Conservation (phyloP, 1,284 basidiomycete genomes). For the Athelia psychrophila region DNA sequence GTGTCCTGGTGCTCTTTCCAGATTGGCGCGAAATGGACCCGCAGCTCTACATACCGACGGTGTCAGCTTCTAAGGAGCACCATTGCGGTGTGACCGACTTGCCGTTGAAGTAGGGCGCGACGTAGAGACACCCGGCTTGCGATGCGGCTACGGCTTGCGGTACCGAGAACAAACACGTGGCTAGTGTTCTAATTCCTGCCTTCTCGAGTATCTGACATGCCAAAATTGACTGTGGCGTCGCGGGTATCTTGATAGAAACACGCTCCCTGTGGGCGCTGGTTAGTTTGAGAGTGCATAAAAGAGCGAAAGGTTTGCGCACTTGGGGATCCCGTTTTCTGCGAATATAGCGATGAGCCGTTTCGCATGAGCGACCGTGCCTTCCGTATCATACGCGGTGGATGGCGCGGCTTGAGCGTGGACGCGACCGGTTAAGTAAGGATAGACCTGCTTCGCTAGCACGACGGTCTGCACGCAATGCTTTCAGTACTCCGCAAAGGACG, state of each 20-base stretch:
- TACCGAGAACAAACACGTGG: conserved; percentile 45
- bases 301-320: conserved; percentile 21
- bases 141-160: conserved; percentile 44
- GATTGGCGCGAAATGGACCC: conserved; percentile 43
- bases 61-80: conserved; percentile 1
- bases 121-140: conserved; percentile 45
- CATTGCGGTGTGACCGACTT: neutral
- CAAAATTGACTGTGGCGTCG: conserved; percentile 41
- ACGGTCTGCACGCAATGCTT: conserved; percentile 37
- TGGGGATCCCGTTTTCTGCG: conserved; percentile 40
- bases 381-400: conserved; percentile 37
- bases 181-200: conserved; percentile 42
- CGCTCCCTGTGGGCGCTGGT: conserved; percentile 28
- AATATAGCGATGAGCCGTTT: conserved; percentile 40
- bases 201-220: conserved; percentile 40
- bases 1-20: conserved; percentile 42
- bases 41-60: conserved; percentile 32
- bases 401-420: conserved; percentile 47
- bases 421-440: conserved; percentile 41
- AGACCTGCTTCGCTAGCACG: conserved; percentile 40
- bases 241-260: conserved; percentile 51
- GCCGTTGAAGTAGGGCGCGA: conserved; percentile 52
- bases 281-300: neutral
- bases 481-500: neutral
- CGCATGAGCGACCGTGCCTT: conserved; percentile 43